Conservation (phyloP, 768 basidiomycete species). For the Flagelloscypha sp. region DNA sequence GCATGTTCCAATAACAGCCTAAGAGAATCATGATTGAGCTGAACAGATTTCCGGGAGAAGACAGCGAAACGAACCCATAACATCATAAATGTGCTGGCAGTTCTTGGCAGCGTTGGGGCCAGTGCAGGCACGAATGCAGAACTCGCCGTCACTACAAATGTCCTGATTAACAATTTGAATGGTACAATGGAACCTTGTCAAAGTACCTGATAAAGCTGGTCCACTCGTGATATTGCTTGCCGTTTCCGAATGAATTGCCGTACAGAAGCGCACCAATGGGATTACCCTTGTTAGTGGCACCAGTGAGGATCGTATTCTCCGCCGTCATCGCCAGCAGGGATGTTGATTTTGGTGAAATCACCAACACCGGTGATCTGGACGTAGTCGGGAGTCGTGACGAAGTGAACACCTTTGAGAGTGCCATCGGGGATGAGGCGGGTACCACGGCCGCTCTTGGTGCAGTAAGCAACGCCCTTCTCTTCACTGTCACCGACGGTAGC, state of each 20-base stretch:
- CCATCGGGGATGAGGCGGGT: slow-evolving; percentile 66
- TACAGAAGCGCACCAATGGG: slow-evolving; percentile 64
- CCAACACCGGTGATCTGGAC: slow-evolving; percentile 53
- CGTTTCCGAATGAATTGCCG: slow-evolving; percentile 48
- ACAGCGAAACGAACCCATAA: slow-evolving; percentile 39
- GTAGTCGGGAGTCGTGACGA: slow-evolving; percentile 52
- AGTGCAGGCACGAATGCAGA: slow-evolving; percentile 70
- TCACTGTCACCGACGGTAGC: slow-evolving; percentile 63
- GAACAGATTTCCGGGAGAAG: neutral
- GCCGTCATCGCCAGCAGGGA: slow-evolving; percentile 41
- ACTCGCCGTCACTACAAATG: slow-evolving; percentile 44
- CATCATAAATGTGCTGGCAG: slow-evolving; percentile 77
- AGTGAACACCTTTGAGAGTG: slow-evolving; percentile 37
- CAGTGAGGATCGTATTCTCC: slow-evolving; percentile 53
- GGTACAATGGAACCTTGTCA: too few relatives aligned
- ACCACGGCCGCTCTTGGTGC: slow-evolving; percentile 64
- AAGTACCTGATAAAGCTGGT: slow-evolving; percentile 81
- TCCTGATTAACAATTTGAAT: too few relatives aligned
- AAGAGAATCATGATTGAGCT: slow-evolving; percentile 7
- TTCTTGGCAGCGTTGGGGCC: slow-evolving; percentile 48
- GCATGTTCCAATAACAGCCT: slow-evolving; percentile 54
- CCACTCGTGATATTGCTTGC: slow-evolving; percentile 69
- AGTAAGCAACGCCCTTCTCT: slow-evolving; percentile 63
- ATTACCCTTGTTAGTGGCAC: slow-evolving; percentile 54
- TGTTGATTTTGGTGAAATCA: slow-evolving; percentile 51